Evolutionary conservation across 805 yeast genomes (phyloP).

Genomic region (Starmerella riodocensis): DNA sequence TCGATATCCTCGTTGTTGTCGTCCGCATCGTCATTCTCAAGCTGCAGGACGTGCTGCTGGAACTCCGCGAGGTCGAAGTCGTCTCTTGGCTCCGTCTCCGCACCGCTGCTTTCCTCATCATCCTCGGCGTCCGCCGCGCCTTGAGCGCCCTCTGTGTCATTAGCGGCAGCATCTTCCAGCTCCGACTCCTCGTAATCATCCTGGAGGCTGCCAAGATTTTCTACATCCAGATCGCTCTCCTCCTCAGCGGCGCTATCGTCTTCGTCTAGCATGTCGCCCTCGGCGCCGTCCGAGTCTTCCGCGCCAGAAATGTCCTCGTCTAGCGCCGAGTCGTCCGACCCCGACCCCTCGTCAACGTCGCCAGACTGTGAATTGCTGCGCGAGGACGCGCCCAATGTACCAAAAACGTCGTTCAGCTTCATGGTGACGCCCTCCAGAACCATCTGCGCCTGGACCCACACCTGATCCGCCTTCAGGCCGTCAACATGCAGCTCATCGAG

Average conservation of each 20-base stretch:
- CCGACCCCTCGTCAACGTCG: too few relatives aligned
- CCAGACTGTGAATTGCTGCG: too few relatives aligned
- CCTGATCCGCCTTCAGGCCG: conserved; percentile 80
- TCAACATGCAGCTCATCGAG: conserved; percentile 72
- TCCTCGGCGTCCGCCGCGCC: conserved; percentile 21
- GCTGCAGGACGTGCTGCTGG: conserved; percentile 56
- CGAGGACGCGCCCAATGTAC: neutral
- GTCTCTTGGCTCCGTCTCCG: conserved; percentile 23
- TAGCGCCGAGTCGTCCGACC: too few relatives aligned
- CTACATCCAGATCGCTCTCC: conserved; percentile 4
- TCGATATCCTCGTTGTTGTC: conserved; percentile 38
- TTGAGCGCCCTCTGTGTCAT: conserved; percentile 22
- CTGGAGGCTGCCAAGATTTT: neutral
- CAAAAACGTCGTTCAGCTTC: conserved; percentile 35
- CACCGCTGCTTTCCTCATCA: conserved; percentile 17
- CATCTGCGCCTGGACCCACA: conserved; percentile 85
- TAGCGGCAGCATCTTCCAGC: conserved; percentile 20
- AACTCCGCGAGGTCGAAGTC: conserved; percentile 78
- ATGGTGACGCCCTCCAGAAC: conserved; percentile 69
- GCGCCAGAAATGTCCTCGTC: too few relatives aligned
- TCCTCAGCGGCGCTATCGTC: conserved; percentile 19
- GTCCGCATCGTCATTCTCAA: conserved; percentile 38
- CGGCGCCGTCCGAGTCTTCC: too few relatives aligned
- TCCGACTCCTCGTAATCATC: conserved; percentile 1
- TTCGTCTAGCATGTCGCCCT: too few relatives aligned